Evolutionary conservation across 164 flowering plant species (phyloP).

Genomic region (Amborella trichopoda): DNA sequence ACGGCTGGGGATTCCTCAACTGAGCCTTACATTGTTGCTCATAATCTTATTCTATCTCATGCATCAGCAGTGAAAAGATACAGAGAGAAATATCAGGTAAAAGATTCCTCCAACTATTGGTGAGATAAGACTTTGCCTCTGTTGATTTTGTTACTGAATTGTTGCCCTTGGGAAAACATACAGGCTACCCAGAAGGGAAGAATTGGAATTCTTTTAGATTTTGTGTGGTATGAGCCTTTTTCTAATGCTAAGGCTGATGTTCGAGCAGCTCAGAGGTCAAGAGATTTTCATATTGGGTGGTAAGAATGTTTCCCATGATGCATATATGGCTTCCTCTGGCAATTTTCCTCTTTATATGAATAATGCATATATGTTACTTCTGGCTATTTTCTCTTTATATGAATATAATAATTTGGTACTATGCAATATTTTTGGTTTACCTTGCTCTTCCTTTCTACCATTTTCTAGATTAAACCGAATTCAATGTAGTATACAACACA

Average conservation of each 20-base stretch:
- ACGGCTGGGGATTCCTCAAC: slow-evolving; percentile 10
- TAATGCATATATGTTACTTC: no score
- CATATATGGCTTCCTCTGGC: no score
- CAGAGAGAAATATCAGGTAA: slow-evolving; percentile 11
- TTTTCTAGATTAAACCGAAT: no score
- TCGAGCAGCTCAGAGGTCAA: slow-evolving; percentile 9
- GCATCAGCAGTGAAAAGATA: slow-evolving; percentile 14
- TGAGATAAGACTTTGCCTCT: not conserved
- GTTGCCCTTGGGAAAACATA: not conserved
- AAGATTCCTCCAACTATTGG: no score
- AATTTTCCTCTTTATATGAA: no score
- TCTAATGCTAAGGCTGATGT: slow-evolving; percentile 5
- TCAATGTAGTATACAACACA: no score
- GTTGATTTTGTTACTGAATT: not conserved
- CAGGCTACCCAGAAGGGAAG: slow-evolving; percentile 10
- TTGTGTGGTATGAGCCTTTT: slow-evolving; percentile 19
- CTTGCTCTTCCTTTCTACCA: no score
- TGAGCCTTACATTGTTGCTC: slow-evolving; percentile 16
- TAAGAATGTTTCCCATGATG: no score
- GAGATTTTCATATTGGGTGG: slow-evolving; percentile 15
- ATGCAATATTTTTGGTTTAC: no score
- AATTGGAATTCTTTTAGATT: slow-evolving; percentile 14
- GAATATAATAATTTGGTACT: no score
- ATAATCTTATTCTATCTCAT: slow-evolving; percentile 13
- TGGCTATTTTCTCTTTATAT: no score